Base-by-base conservation (phyloP, 2,329 filamentous ascomycete genomes). In the Colletotrichum noveboracense region DNA sequence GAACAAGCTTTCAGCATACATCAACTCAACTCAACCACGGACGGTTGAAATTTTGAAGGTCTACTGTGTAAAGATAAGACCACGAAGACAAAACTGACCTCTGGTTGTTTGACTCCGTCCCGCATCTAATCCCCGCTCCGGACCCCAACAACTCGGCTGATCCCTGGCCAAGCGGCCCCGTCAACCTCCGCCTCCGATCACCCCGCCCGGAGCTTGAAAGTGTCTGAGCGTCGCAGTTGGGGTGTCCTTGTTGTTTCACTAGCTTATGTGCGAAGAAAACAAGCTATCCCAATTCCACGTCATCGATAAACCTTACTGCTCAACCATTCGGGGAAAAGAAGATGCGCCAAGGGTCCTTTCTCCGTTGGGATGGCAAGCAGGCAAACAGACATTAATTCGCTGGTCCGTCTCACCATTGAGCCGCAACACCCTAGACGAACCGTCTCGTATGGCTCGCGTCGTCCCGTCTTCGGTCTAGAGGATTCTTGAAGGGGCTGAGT, bases 381-480 rank as follows among this genome's bases (percentile, higher is more conserved):
- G 55, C 62, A 64, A 26, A n/a, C 2, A 30, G 48, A 32, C 28
- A 52, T 12, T 48, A 13, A 56, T 71, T 72, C 32, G 69, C 62
- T n/a, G 8, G 36, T 62, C 55, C 69, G 62, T 72, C 73, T 67
- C 69, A 64, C 55, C 61, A 64, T 32, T 9, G 26, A 24, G 61
- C 38, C 14, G n/a, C 14, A 24, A 12, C 13, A 48, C 30, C 69
- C 70, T 56, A 43, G 69, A 71, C 24, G 69, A 72, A 56, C 62
- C 30, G 30, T 21, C 14, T 72, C 34, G 21, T 62, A 48, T 72
- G 55, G 68, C 55, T 65, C 65, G 60, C 73, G 14, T 65, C 73
- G 21, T 75, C 73, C 36, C 55, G 55, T 72, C 56, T 75, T 58
- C 62, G 62, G 69, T 28, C 30, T n/a, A 55, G 30, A 62, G 55